Percentiles rank a stretch among this genome's conserved stretches.
phyloP scores from a whole-genome alignment of 805 yeast species.

The Wickerhamiella shivajii region DNA sequence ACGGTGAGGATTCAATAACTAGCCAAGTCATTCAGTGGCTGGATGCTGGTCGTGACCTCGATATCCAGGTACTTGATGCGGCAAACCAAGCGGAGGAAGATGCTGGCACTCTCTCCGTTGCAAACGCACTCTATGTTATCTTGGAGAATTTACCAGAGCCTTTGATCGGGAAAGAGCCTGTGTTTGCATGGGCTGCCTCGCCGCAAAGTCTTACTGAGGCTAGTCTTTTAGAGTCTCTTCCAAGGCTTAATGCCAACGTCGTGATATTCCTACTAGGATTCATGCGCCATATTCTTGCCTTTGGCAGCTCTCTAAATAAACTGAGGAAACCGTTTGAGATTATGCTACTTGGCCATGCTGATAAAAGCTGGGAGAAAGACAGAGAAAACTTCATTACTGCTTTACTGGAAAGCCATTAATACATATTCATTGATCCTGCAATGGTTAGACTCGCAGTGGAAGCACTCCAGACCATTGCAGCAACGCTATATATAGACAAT shows the following conservation, averaged over 20 bases:
- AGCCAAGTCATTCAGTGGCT: conserved; percentile 24
- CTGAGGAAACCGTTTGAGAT: conserved; percentile 1
- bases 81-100: conserved; percentile 20
- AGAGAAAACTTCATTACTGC: no score
- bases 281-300: conserved; percentile 8
- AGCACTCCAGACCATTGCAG: no score
- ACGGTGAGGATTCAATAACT: conserved; percentile 15
- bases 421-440: no score
- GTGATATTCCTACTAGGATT: conserved; percentile 8
- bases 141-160: conserved; percentile 13
- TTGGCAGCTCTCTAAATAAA: conserved; percentile 3
- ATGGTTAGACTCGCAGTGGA: no score
- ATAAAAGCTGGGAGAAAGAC: conserved; percentile 3
- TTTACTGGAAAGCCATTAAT: no score
- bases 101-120: conserved; percentile 31
- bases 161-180: no score
- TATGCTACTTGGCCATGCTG: conserved; percentile 11
- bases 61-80: conserved; percentile 19
- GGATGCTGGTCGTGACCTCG: conserved; percentile 23
- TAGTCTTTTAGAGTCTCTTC: conserved; percentile 3
- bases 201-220: background rate
- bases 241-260: conserved; percentile 7
- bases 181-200: no score
- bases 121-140: conserved; percentile 16
- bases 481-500: no score